These are phyloP conservation scores for Asterella californica DNA, from an alignment of 225 moss, liverwort and hornwort species.

Conservation along the genomic window DNA sequence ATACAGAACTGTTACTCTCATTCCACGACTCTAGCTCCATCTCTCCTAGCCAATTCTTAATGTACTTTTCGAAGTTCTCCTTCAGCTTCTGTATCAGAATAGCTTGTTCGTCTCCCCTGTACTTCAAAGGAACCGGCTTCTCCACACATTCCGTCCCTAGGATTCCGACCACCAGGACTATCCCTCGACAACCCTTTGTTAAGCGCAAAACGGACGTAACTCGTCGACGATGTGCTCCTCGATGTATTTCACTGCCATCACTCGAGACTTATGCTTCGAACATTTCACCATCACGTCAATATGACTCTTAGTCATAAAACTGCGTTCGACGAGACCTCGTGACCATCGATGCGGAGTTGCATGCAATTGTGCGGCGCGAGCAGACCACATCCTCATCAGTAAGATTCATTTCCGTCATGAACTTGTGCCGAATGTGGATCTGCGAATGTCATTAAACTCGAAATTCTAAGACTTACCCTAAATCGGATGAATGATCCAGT, in stretches of 20 bases:
- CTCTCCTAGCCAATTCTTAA: too few species aligned
- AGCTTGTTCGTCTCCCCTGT: neutral
- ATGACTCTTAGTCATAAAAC: too few species aligned
- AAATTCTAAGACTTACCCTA: too few species aligned
- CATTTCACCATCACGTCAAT: slow-evolving; percentile 2
- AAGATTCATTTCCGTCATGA: neutral
- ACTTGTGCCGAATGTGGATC: neutral
- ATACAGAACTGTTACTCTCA: too few species aligned
- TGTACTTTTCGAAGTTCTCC: too few species aligned
- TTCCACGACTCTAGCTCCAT: too few species aligned
- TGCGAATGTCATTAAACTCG: neutral
- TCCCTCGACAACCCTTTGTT: neutral
- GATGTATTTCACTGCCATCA: neutral
- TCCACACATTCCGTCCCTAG: slow-evolving; percentile 5
- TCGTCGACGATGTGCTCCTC: neutral
- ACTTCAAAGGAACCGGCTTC: neutral
- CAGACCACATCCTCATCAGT: neutral
- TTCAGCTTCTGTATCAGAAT: too few species aligned
- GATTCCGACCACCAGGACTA: neutral
- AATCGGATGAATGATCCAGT: too few species aligned
- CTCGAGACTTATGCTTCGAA: neutral
- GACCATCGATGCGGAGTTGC: neutral
- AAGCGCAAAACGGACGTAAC: neutral
- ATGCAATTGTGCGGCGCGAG: neutral
- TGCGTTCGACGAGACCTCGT: too few species aligned